Conservation (phyloP, 148 eudicot genomes). For the Rheum nobile region DNA sequence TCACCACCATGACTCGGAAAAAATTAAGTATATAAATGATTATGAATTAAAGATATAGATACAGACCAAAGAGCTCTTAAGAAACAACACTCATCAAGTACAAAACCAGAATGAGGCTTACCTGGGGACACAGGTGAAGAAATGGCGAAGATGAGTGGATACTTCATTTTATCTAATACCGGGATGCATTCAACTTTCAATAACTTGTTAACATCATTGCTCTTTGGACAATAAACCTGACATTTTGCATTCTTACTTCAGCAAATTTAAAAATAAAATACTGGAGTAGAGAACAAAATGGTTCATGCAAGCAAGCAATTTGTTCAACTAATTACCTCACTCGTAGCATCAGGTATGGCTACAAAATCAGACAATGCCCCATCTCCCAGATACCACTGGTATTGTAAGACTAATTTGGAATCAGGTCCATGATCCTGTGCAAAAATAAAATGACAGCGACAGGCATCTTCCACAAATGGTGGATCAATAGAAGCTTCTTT, state of each 20-base stretch:
- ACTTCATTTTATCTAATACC: constrained; percentile 50
- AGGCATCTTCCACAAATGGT: constrained; percentile 94
- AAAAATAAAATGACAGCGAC: constrained; percentile 81
- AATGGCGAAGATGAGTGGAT: constrained; percentile 79
- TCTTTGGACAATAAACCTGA: constrained; percentile 77
- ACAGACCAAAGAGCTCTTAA: neutral
- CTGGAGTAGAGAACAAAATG: neutral
- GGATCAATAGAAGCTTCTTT: constrained; percentile 67
- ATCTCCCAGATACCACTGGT: constrained; percentile 88
- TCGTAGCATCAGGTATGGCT: constrained; percentile 53
- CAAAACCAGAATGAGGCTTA: constrained; percentile 19
- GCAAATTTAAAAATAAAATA: neutral
- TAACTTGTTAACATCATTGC: constrained; percentile 50
- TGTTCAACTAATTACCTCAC: constrained; percentile 40
- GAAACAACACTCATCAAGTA: neutral
- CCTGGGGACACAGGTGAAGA: constrained; percentile 83
- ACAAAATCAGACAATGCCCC: constrained; percentile 55
- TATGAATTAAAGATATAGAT: neutral
- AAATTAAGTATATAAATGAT: neutral
- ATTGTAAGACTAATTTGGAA: constrained; percentile 56
- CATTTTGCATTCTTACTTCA: constrained; percentile 4
- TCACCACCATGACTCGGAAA: neutral
- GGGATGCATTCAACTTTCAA: constrained; percentile 90
- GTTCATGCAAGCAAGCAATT: neutral
- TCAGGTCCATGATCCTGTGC: constrained; percentile 40